Percentiles rank a stretch among this genome's conserved stretches.
phyloP scores from a whole-genome alignment of 306 rosid genomes.

The Sphenostylis stenocarpa region DNA sequence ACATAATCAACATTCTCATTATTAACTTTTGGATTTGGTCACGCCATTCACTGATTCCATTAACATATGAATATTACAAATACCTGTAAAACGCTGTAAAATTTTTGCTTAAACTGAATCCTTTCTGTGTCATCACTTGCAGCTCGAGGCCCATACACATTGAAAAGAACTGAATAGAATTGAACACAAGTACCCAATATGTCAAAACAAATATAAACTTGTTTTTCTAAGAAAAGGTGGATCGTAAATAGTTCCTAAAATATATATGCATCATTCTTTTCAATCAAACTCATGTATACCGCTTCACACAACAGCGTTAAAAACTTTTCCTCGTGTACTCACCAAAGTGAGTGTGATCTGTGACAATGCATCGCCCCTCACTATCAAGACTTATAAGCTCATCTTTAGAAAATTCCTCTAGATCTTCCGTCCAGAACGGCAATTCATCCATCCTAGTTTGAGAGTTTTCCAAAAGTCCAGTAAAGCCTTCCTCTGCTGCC shows the following conservation, averaged over 20 bases:
- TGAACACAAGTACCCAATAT: slow-evolving; percentile 21
- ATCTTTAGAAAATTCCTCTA: slow-evolving; percentile 62
- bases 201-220: background rate
- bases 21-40: background rate
- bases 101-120: slow-evolving; percentile 67
- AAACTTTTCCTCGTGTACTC: slow-evolving; percentile 12
- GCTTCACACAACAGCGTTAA: background rate
- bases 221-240: background rate
- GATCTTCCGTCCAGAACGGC: slow-evolving; percentile 44
- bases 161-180: slow-evolving; percentile 72
- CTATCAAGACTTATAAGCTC: slow-evolving; percentile 77
- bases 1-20: background rate
- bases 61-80: background rate
- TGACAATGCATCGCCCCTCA: slow-evolving; percentile 82
- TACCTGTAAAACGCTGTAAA: slow-evolving; percentile 82
- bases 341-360: slow-evolving; percentile 92
- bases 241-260: background rate
- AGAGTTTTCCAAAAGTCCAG: slow-evolving; percentile 56
- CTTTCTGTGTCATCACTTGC: slow-evolving; percentile 73
- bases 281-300: background rate
- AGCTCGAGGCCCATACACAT: slow-evolving; percentile 92
- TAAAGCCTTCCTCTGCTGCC: slow-evolving; percentile 85
- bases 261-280: background rate
- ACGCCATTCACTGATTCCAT: background rate
- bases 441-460: slow-evolving; percentile 40